Evolutionary conservation across 2,329 filamentous ascomycete genomes (phyloP).

Genomic region (Dothidotthia symphoricarpi): DNA sequence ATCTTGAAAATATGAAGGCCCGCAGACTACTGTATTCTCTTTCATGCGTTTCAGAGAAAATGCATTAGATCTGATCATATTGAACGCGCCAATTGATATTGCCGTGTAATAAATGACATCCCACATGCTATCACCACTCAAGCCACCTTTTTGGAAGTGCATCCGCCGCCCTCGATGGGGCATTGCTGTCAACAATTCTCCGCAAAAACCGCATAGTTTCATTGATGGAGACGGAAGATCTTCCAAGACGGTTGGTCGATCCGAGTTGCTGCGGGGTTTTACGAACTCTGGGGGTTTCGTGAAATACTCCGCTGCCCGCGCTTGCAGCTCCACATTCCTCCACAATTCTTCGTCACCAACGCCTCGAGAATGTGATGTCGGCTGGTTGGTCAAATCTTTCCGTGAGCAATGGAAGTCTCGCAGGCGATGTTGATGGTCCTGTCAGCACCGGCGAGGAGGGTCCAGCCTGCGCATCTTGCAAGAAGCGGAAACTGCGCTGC

Average conservation of each 20-base stretch:
- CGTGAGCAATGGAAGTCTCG: conserved; percentile 22
- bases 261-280: too few species aligned
- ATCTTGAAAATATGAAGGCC: too few species aligned
- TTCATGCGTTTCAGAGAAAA: too few species aligned
- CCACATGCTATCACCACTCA: too few species aligned
- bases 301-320: conserved; percentile 29
- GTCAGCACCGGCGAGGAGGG: conserved; percentile 27
- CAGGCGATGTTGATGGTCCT: conserved; percentile 26
- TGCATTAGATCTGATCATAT: too few species aligned
- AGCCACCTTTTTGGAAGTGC: conserved; percentile 7
- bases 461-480: conserved; percentile 34
- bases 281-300: neutral
- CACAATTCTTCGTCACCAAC: conserved; percentile 20
- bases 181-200: too few species aligned
- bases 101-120: too few species aligned
- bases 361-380: conserved; percentile 29
- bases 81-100: too few species aligned
- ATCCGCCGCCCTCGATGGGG: too few species aligned
- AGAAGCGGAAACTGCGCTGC: conserved; percentile 35
- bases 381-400: conserved; percentile 37
- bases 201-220: neutral
- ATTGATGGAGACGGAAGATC: conserved; percentile 1
- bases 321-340: conserved; percentile 13
- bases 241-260: neutral
- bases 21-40: too few species aligned